Evolutionary conservation across 169 alveolate genomes (phyloP).

Genomic region (Perkinsus marinus): DNA sequence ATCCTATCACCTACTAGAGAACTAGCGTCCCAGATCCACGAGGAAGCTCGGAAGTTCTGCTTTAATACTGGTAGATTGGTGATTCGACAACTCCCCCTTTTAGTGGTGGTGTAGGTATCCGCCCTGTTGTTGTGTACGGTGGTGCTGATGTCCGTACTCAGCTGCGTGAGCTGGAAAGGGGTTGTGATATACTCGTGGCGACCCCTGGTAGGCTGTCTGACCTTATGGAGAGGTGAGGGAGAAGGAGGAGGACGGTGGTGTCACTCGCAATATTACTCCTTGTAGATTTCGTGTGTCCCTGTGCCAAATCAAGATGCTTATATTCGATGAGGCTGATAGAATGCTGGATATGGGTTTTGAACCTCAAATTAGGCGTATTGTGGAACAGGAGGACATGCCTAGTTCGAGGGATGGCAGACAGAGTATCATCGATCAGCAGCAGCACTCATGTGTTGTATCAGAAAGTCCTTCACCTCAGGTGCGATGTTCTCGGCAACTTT

Average conservation of each 20-base stretch:
- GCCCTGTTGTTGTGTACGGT: slow-evolving; percentile 70
- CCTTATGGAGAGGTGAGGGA: slow-evolving; percentile 48
- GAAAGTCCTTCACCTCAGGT: neutral
- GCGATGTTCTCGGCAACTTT: slow-evolving; percentile 81
- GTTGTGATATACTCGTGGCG: slow-evolving; percentile 79
- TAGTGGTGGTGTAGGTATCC: slow-evolving; percentile 30
- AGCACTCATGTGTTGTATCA: neutral
- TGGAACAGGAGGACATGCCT: slow-evolving; percentile 31
- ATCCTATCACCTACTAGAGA: slow-evolving; percentile 91
- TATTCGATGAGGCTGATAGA: slow-evolving; percentile 92
- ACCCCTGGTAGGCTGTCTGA: slow-evolving; percentile 84
- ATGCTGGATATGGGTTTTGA: slow-evolving; percentile 98
- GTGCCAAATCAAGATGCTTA: slow-evolving; percentile 15
- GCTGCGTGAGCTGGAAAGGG: slow-evolving; percentile 65
- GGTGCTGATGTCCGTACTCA: slow-evolving; percentile 70
- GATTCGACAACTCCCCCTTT: slow-evolving; percentile 7
- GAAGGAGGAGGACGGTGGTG: too few species aligned
- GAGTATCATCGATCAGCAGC: neutral
- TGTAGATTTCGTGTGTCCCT: neutral
- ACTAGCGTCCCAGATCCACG: slow-evolving; percentile 73
- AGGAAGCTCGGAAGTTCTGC: slow-evolving; percentile 68
- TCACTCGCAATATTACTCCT: too few species aligned
- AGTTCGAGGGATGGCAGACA: neutral
- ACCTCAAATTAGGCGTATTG: slow-evolving; percentile 77
- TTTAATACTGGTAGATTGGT: slow-evolving; percentile 52